phyloP scores from a whole-genome alignment of 768 basidiomycete species.

The Porphyrellus cyaneotinctus region DNA sequence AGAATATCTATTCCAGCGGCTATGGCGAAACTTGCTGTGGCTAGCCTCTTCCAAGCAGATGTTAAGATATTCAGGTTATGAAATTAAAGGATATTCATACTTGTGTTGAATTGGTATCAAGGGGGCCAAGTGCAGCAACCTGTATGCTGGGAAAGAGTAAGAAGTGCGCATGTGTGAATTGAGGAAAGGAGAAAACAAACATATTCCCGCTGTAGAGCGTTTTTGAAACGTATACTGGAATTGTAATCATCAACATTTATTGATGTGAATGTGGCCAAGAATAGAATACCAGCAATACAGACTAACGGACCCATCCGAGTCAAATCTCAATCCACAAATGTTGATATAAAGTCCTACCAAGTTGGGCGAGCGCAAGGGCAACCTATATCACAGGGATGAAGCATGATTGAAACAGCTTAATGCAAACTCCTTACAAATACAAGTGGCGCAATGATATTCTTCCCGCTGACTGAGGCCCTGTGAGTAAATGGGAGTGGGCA shows the following conservation, averaged over 20 bases:
- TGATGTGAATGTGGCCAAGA: neutral
- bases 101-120: neutral
- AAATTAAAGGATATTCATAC: neutral
- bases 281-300: neutral
- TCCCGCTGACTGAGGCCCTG: neutral
- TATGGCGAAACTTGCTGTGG: neutral
- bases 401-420: neutral
- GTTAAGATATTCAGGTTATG: neutral
- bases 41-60: neutral
- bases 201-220: neutral
- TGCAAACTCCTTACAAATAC: neutral
- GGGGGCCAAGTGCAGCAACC: neutral
- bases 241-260: neutral
- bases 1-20: constrained; percentile 8
- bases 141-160: neutral
- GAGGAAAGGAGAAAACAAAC: neutral
- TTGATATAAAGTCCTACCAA: neutral
- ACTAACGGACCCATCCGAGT: neutral
- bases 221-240: neutral
- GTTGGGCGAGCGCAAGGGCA: neutral
- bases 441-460: neutral
- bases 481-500: neutral
- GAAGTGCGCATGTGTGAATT: neutral
- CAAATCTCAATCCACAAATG: neutral
- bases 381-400: neutral